A percentile compares a stretch with the other conserved stretches of the same genome.
Evolutionary conservation across 2,329 filamentous ascomycete genomes (phyloP).

Genomic region (Diaporthe batatas): DNA sequence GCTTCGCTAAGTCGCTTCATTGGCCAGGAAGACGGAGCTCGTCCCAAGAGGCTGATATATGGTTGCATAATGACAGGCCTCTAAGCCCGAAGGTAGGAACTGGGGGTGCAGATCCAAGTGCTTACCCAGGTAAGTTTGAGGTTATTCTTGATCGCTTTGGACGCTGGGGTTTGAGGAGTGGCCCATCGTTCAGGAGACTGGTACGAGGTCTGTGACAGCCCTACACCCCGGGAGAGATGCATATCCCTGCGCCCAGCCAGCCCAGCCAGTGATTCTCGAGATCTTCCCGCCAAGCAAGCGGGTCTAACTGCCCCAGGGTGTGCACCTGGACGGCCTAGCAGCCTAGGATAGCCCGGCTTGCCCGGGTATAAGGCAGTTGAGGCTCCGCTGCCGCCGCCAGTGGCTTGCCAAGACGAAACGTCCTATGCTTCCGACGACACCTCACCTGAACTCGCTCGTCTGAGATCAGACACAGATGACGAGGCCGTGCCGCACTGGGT

Average conservation of each 20-base stretch:
- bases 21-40: slow-evolving; percentile 3
- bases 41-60: slow-evolving; percentile 23
- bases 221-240: slow-evolving; percentile 13
- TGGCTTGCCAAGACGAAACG: slow-evolving; percentile 39
- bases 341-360: slow-evolving; percentile 23
- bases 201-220: slow-evolving; percentile 29
- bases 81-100: background rate
- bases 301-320: slow-evolving; percentile 9
- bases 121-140: slow-evolving; percentile 30
- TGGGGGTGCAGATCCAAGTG: slow-evolving; percentile 9
- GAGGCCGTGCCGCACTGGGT: slow-evolving; percentile 5
- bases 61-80: slow-evolving; percentile 27
- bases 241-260: slow-evolving; percentile 22
- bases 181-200: slow-evolving; percentile 11
- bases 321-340: slow-evolving; percentile 13
- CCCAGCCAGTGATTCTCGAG: slow-evolving; percentile 26
- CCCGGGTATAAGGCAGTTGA: slow-evolving; percentile 1
- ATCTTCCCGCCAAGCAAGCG: slow-evolving; percentile 22
- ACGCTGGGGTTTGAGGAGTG: slow-evolving; percentile 13
- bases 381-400: slow-evolving; percentile 35
- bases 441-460: slow-evolving; percentile 30
- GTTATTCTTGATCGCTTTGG: slow-evolving; percentile 32
- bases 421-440: slow-evolving; percentile 27
- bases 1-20: background rate
- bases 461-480: slow-evolving; percentile 31